phyloP scores from a whole-genome alignment of 257 asterid species.

The Cinchona pubescens region DNA sequence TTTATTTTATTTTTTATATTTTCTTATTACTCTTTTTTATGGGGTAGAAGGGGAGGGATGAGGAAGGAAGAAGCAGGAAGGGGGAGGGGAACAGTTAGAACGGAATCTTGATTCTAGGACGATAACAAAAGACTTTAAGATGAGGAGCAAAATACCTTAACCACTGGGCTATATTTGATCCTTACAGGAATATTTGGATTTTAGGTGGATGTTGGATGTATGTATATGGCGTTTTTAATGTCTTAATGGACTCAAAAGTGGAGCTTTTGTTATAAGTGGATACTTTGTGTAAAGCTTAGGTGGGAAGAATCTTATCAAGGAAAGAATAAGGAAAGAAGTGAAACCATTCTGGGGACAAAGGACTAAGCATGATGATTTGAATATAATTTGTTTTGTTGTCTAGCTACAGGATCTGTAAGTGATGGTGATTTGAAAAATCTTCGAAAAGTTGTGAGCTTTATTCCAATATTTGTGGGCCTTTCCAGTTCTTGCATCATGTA shows the following conservation, averaged over 20 bases:
- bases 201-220: neutral
- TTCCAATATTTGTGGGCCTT: neutral
- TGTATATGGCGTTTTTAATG: neutral
- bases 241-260: conserved; percentile 5
- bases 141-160: neutral
- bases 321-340: conserved; percentile 1
- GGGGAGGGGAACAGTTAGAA: neutral
- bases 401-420: neutral
- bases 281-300: neutral
- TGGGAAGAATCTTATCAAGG: neutral
- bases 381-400: neutral
- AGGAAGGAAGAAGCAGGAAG: neutral
- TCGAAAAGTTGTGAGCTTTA: neutral
- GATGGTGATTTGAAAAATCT: conserved; percentile 3
- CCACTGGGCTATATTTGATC: neutral
- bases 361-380: conserved; percentile 1
- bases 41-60: neutral
- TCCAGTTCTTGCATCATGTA: neutral
- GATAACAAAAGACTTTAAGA: neutral
- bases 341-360: conserved; percentile 7
- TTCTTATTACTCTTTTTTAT: neutral
- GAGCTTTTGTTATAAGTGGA: neutral
- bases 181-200: neutral
- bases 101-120: neutral
- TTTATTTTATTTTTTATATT: neutral